These are phyloP conservation scores for Capsella bursapastoris DNA, from an alignment of 345 rosid genomes.

Conservation along the genomic window DNA sequence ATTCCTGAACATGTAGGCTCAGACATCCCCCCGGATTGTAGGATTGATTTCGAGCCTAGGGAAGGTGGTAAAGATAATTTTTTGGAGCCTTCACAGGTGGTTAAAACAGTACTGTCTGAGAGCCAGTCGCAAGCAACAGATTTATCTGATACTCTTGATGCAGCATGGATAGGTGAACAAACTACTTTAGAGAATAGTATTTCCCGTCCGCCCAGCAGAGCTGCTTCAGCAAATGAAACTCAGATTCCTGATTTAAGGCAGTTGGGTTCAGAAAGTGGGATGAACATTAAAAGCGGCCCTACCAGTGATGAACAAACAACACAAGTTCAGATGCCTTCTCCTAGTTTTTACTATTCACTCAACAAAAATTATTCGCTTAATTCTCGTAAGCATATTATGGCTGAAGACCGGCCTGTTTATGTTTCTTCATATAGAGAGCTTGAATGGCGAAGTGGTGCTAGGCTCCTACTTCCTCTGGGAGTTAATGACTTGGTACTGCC, in stretches of 20 bases:
- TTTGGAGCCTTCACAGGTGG: conserved; percentile 54
- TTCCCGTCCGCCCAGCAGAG: conserved; percentile 46
- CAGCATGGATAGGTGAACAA: conserved; percentile 74
- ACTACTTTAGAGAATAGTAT: conserved; percentile 65
- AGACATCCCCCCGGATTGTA: conserved; percentile 43
- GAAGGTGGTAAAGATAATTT: conserved; percentile 44
- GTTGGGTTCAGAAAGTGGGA: conserved; percentile 36
- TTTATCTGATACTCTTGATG: conserved; percentile 80
- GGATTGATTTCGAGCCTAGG: conserved; percentile 48
- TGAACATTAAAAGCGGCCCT: conserved; percentile 38
- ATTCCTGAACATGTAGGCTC: conserved; percentile 45
- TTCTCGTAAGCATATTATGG: conserved; percentile 56
- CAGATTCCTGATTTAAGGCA: conserved; percentile 40
- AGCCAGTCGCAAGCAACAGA: conserved; percentile 55
- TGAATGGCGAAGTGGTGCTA: conserved; percentile 75
- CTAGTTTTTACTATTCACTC: conserved; percentile 53
- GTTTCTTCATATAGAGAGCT: conserved; percentile 67
- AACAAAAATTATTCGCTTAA: conserved; percentile 48
- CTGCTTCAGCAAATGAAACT: conserved; percentile 44
- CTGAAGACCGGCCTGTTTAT: conserved; percentile 67
- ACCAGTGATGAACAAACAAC: conserved; percentile 34
- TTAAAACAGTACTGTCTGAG: conserved; percentile 52
- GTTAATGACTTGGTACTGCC: conserved; percentile 71
- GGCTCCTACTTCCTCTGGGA: conserved; percentile 78
- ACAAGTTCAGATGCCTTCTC: conserved; percentile 54